A percentile compares a stretch with the other conserved stretches of the same genome.
Evolutionary conservation across 1,284 basidiomycete species (phyloP).

Genomic region (Papiliotrema nemorosa): DNA sequence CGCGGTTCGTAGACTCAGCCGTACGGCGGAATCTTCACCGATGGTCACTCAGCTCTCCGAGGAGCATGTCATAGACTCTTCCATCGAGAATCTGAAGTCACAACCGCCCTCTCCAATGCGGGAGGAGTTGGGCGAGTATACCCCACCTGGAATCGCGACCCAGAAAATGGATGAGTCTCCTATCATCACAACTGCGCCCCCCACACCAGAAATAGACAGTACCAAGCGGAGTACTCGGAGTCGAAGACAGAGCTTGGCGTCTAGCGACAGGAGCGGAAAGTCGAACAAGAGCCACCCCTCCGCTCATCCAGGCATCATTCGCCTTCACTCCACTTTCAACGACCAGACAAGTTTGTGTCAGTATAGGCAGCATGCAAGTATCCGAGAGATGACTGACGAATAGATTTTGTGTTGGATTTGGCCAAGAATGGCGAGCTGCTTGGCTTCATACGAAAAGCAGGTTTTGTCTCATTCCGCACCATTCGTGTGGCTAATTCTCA

Average conservation of each 20-base stretch:
- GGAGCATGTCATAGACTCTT: constrained; percentile 4
- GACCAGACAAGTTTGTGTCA: constrained; percentile 78
- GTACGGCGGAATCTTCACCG: constrained; percentile 30
- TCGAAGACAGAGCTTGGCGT: constrained; percentile 32
- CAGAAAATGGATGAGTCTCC: constrained; percentile 1
- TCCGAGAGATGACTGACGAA: not conserved
- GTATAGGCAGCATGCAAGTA: constrained; percentile 33
- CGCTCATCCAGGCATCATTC: constrained; percentile 77
- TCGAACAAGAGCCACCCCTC: constrained; percentile 12
- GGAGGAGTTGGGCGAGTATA: constrained; percentile 21
- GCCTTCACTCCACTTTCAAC: constrained; percentile 76
- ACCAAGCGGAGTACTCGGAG: constrained; percentile 15
- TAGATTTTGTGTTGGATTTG: constrained; percentile 87
- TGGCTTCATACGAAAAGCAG: constrained; percentile 61
- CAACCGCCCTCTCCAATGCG: constrained; percentile 37
- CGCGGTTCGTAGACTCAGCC: constrained; percentile 22
- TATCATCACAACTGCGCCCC: not conserved
- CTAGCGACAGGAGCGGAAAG: constrained; percentile 33
- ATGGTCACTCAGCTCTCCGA: constrained; percentile 24
- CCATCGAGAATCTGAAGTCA: constrained; percentile 4
- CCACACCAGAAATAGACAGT: not conserved
- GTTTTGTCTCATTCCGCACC: not conserved
- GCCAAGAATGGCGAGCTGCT: constrained; percentile 88
- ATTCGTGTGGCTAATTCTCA: constrained; percentile 31
- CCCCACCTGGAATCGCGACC: not conserved